Conservation (phyloP, 495 filamentous ascomycete genomes). For the Lasiosphaeris hirsuta region DNA sequence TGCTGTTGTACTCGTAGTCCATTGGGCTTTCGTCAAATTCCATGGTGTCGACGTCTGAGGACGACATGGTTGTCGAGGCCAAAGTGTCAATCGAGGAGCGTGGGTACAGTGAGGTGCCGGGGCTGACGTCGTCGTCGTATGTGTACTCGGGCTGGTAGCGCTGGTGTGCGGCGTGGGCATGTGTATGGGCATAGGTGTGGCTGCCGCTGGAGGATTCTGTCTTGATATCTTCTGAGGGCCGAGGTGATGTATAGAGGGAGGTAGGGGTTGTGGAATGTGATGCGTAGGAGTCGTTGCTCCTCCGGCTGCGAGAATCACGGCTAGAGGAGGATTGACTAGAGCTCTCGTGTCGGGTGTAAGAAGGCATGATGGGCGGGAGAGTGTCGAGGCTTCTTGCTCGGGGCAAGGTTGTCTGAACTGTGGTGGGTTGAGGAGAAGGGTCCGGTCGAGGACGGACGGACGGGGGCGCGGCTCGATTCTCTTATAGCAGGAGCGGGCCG, state of each 20-base stretch:
- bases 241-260: slow-evolving; percentile 54
- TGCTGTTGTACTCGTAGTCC: slow-evolving; percentile 37
- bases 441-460: slow-evolving; percentile 13
- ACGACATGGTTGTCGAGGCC: slow-evolving; percentile 67
- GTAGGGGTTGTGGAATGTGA: slow-evolving; percentile 70
- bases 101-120: slow-evolving; percentile 48
- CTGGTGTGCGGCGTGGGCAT: slow-evolving; percentile 19
- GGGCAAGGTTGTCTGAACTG: slow-evolving; percentile 1
- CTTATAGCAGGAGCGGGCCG: slow-evolving; percentile 23
- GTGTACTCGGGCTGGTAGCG: slow-evolving; percentile 30
- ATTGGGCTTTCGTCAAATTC: slow-evolving; percentile 49
- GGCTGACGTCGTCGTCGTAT: slow-evolving; percentile 46
- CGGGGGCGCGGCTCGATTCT: slow-evolving; percentile 17
- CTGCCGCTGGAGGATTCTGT: slow-evolving; percentile 31
- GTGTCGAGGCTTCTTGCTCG: slow-evolving; percentile 1
- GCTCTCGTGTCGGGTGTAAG: slow-evolving; percentile 24
- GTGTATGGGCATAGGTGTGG: slow-evolving; percentile 9
- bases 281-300: slow-evolving; percentile 58
- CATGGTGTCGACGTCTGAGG: slow-evolving; percentile 59
- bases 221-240: slow-evolving; percentile 43
- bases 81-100: slow-evolving; percentile 75
- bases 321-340: slow-evolving; percentile 49
- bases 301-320: slow-evolving; percentile 52
- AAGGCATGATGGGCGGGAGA: slow-evolving; percentile 23
- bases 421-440: slow-evolving; percentile 13